A percentile compares a stretch with the other conserved stretches of the same genome.
These are phyloP conservation scores for Boletus eberwhitei DNA, from an alignment of 768 basidiomycete species.

Conservation along the genomic window DNA sequence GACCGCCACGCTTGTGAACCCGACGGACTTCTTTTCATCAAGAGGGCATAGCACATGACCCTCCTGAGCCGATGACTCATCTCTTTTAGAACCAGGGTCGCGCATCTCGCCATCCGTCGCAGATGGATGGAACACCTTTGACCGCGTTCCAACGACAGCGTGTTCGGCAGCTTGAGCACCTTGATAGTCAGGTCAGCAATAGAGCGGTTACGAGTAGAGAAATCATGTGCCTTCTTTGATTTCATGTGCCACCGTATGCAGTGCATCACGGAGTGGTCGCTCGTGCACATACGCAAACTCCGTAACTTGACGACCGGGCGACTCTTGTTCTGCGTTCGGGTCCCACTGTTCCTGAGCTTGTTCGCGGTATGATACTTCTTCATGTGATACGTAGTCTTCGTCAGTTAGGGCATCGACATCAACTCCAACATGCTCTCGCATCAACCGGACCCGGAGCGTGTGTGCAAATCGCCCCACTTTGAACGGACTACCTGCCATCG, in stretches of 20 bases:
- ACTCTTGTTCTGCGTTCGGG: conserved; percentile 65
- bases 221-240: conserved; percentile 49
- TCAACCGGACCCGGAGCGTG: conserved; percentile 85
- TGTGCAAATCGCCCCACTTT: conserved; percentile 98
- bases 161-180: conserved; percentile 41
- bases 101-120: neutral
- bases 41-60: conserved; percentile 52
- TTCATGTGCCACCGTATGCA: conserved; percentile 37
- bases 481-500: conserved; percentile 92
- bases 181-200: conserved; percentile 25
- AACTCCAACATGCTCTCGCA: conserved; percentile 95
- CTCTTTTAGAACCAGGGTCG: neutral
- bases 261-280: conserved; percentile 31
- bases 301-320: conserved; percentile 40
- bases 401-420: conserved; percentile 88
- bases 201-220: neutral
- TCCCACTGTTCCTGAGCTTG: conserved; percentile 63
- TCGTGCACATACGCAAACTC: conserved; percentile 36
- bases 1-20: conserved; percentile 60
- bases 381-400: conserved; percentile 59
- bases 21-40: conserved; percentile 48
- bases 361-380: conserved; percentile 47
- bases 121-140: conserved; percentile 39
- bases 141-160: conserved; percentile 32
- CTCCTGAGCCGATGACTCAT: conserved; percentile 40